phyloP scores from a whole-genome alignment of 2,329 filamentous ascomycete genomes.

The Xylaria hypoxylon region DNA sequence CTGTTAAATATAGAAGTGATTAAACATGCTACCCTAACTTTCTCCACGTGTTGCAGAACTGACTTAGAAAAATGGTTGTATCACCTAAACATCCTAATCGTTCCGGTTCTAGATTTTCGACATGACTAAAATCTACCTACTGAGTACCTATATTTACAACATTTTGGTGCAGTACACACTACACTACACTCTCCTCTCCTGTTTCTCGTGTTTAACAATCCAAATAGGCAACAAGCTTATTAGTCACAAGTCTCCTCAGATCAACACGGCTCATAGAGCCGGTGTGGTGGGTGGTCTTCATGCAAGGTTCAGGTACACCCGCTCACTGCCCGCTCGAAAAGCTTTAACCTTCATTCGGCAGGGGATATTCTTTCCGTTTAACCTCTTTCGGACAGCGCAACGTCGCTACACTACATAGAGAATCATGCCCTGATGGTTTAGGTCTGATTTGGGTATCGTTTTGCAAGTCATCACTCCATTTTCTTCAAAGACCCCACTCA shows the following conservation, averaged over 20 bases:
- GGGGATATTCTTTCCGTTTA: slow-evolving; percentile 2
- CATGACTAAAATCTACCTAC: slow-evolving; percentile 1
- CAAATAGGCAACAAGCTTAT: neutral
- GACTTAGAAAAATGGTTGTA: neutral
- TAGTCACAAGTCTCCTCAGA: slow-evolving; percentile 17
- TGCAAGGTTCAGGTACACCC: slow-evolving; percentile 35
- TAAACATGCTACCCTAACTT: neutral
- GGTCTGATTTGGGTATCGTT: neutral
- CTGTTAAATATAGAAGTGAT: neutral
- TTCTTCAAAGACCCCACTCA: slow-evolving; percentile 4
- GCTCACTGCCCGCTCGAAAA: slow-evolving; percentile 18
- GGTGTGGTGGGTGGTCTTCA: slow-evolving; percentile 17
- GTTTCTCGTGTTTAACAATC: neutral
- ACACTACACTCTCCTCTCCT: neutral
- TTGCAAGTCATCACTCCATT: slow-evolving; percentile 22
- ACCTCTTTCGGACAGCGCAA: slow-evolving; percentile 22
- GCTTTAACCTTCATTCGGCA: slow-evolving; percentile 28
- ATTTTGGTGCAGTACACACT: neutral
- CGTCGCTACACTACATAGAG: slow-evolving; percentile 11
- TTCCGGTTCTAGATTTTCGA: slow-evolving; percentile 5
- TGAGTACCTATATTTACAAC: neutral
- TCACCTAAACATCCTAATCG: neutral
- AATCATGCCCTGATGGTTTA: slow-evolving; percentile 10
- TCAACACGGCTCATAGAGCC: slow-evolving; percentile 24
- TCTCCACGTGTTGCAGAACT: slow-evolving; percentile 24